Evolutionary conservation across 495 filamentous ascomycete species (phyloP), one percentile per base, ranked within the genome.

Genomic region (Glonium stellatum): DNA sequence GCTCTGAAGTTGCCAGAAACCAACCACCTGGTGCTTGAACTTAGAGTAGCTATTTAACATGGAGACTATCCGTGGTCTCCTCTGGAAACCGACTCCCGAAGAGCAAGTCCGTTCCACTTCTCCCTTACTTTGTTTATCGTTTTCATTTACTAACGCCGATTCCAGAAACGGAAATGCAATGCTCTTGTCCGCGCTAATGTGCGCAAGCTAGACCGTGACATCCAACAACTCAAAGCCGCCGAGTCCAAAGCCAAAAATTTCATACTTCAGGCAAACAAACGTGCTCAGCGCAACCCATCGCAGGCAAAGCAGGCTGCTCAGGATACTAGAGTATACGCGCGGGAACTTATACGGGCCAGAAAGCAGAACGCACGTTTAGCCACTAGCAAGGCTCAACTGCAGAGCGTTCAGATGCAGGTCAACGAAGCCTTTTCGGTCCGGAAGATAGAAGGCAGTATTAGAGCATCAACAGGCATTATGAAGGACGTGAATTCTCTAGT

Each of bases 351-450:
- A 56, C 84, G 89, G 35, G 82, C 87, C 61, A 88, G 93, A 51
- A 87, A 86, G 64, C 85, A 90, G 57, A 79, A 78, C 10, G 72
- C 78, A 22, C 85, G 93, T 19, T 78, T 98, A 19, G 76, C 82
- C 36, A 97, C 95, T 1, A 86, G 83, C 61, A 92, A 92, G 68
- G 95, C 93, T 5, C 93, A 97, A 75, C 81, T 98, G 18, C 85
- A 88, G 74, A 90, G 86, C 70, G 95, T 98, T 57, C 85, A 91
- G 66, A 96, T 97, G 95, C 95, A 97, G 73, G 95, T 98, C 62
- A 90, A 88, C 68, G 92, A 97, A 75, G 92, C 95, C 1, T 98
- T 97, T 69, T 88, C 89, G 5, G 85, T 96, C 68, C 85, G 92
- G 63, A 96, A 95, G 79, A 97, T 97, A 65, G 92, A 97, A 78